Conservation (phyloP, 208 protist species). For the Leishmania braziliensis region DNA sequence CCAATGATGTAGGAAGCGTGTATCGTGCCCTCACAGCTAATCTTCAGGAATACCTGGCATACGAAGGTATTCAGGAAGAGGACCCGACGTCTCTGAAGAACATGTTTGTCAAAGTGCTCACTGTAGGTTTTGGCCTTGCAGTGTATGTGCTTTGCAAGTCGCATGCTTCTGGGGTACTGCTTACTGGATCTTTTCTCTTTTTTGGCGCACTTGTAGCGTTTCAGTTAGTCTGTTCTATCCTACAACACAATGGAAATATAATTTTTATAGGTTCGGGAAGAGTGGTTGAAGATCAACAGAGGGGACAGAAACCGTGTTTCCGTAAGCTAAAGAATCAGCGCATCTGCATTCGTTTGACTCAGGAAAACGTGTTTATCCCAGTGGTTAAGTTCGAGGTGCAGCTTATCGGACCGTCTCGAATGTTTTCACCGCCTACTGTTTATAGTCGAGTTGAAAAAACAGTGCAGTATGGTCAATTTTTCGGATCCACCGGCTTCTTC, state of each 20-base stretch:
- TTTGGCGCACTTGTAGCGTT: slow-evolving; percentile 23
- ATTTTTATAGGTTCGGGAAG: slow-evolving; percentile 35
- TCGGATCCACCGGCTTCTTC: slow-evolving; percentile 67
- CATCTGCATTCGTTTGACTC: slow-evolving; percentile 41
- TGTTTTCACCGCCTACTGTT: slow-evolving; percentile 35
- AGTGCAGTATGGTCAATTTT: slow-evolving; percentile 71
- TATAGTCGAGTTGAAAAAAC: slow-evolving; percentile 50
- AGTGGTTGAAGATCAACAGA: not conserved
- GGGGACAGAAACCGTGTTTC: slow-evolving; percentile 24
- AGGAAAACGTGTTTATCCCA: slow-evolving; percentile 26
- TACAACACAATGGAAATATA: slow-evolving; percentile 22
- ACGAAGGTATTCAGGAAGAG: slow-evolving; percentile 43
- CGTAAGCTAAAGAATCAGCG: slow-evolving; percentile 37
- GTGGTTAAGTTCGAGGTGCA: slow-evolving; percentile 49
- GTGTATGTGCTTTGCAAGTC: slow-evolving; percentile 23
- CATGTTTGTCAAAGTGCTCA: slow-evolving; percentile 19
- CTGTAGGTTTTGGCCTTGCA: slow-evolving; percentile 11
- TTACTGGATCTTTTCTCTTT: slow-evolving; percentile 2
- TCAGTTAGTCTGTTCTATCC: slow-evolving; percentile 12
- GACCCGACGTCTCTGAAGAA: slow-evolving; percentile 26
- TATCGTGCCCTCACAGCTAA: slow-evolving; percentile 43
- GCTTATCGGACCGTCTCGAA: slow-evolving; percentile 39
- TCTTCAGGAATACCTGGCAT: slow-evolving; percentile 54
- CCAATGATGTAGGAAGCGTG: slow-evolving; percentile 48
- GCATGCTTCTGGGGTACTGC: not conserved